These are phyloP conservation scores for Fraxinus sp. DNA, from an alignment of 305 asterid genomes.

Conservation along the genomic window DNA sequence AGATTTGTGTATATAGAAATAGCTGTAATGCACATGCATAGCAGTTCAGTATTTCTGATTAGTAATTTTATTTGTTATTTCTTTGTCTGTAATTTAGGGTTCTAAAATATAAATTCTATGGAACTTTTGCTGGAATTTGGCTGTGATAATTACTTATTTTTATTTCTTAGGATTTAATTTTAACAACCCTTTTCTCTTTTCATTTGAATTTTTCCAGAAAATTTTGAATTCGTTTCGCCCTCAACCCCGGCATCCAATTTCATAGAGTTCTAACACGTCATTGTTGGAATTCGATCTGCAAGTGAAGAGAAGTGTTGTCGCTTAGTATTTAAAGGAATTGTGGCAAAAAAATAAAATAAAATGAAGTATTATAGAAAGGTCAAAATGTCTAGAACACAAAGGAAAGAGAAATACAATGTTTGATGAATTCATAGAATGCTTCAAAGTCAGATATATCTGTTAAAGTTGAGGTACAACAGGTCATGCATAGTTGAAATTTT, in stretches of 20 bases:
- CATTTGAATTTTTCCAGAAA: background rate
- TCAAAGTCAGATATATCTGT: background rate
- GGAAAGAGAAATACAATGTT: background rate
- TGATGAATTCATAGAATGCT: background rate
- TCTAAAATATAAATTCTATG: background rate
- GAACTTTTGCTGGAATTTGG: background rate
- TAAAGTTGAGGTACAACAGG: background rate
- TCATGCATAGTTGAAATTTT: background rate
- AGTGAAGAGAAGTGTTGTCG: background rate
- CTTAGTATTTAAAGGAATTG: background rate
- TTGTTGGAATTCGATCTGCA: background rate
- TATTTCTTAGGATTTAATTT: background rate
- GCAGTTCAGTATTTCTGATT: conserved; percentile 5
- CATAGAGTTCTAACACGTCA: background rate
- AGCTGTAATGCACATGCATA: conserved; percentile 25
- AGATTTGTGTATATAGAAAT: conserved; percentile 28
- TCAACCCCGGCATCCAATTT: background rate
- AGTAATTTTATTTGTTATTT: conserved; percentile 16
- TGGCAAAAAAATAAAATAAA: background rate
- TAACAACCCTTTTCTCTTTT: background rate
- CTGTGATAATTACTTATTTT: background rate
- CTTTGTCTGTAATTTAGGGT: conserved; percentile 28
- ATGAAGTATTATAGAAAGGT: background rate
- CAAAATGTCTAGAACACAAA: background rate
- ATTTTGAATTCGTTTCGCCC: background rate